A percentile compares a stretch with the other conserved stretches of the same genome.
Evolutionary conservation across 202 grass and related monocot species (phyloP).

Genomic region (Hordeum pubiflorum): DNA sequence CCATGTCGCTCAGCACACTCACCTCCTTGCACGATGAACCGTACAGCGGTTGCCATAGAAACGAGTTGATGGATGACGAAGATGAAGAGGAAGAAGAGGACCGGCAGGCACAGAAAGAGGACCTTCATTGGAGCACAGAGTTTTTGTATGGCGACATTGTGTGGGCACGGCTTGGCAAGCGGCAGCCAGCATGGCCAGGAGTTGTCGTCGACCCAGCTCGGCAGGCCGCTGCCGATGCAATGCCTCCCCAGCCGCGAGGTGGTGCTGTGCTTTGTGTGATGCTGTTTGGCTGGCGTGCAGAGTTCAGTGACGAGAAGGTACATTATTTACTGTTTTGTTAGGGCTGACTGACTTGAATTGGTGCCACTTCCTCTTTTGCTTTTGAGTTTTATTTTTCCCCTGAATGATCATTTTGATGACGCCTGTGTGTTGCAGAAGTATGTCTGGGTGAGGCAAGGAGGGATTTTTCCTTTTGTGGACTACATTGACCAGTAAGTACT

Average conservation of each 20-base stretch:
- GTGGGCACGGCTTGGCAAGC: conserved; percentile 78
- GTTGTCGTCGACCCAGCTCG: conserved; percentile 67
- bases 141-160: conserved; percentile 80
- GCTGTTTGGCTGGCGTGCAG: conserved; percentile 70
- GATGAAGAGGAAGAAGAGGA: conserved; percentile 9
- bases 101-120: neutral
- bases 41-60: conserved; percentile 13
- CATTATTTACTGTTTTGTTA: conserved; percentile 3
- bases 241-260: conserved; percentile 38
- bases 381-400: conserved; percentile 9
- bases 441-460: conserved; percentile 73
- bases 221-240: conserved; percentile 38
- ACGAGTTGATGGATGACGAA: conserved; percentile 18
- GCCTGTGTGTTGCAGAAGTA: conserved; percentile 56
- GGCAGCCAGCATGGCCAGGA: conserved; percentile 73
- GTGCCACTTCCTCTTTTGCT: neutral
- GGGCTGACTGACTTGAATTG: conserved; percentile 1
- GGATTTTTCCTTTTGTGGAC: conserved; percentile 79
- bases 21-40: conserved; percentile 39
- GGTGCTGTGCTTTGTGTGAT: conserved; percentile 58
- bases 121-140: conserved; percentile 11
- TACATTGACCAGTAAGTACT: conserved; percentile 77
- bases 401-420: conserved; percentile 30
- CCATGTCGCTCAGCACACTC: conserved; percentile 41
- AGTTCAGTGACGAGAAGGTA: conserved; percentile 68